phyloP scores from a whole-genome alignment of 164 flowering plant genomes.

The Liriodendron chinense region DNA sequence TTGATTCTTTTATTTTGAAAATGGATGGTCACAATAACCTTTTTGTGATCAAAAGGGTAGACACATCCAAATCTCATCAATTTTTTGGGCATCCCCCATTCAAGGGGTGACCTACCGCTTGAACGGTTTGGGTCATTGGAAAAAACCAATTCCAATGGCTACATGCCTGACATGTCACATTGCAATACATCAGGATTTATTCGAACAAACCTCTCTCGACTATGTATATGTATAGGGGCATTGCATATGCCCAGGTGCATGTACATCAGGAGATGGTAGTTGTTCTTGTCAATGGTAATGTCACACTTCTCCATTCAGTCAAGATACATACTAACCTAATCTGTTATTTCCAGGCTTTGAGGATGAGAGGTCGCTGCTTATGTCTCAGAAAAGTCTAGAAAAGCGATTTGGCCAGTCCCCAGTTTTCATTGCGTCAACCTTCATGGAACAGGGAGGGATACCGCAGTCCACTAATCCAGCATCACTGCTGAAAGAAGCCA shows the following conservation, averaged over 20 bases:
- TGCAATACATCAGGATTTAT: too few relatives aligned
- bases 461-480: slow-evolving; percentile 93
- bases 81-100: too few relatives aligned
- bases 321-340: not conserved
- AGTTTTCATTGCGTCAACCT: slow-evolving; percentile 91
- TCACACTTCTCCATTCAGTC: not conserved
- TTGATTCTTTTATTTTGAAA: too few relatives aligned
- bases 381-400: slow-evolving; percentile 96
- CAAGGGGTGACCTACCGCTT: too few relatives aligned
- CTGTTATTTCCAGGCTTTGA: slow-evolving; percentile 64
- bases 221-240: not conserved
- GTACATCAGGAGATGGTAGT: not conserved
- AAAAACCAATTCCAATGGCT: too few relatives aligned
- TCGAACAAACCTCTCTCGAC: too few relatives aligned
- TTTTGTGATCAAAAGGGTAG: too few relatives aligned
- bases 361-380: slow-evolving; percentile 85
- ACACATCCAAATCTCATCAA: too few relatives aligned
- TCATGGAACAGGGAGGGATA: slow-evolving; percentile 94
- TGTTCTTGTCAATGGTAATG: not conserved
- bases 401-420: slow-evolving; percentile 97
- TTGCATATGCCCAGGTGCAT: not conserved
- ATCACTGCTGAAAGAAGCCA: slow-evolving; percentile 88
- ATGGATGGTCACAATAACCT: too few relatives aligned
- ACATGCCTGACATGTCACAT: too few relatives aligned
- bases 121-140: too few relatives aligned